Evolutionary conservation across 257 asterid genomes (phyloP).

Genomic region (Solanum medicagineum): DNA sequence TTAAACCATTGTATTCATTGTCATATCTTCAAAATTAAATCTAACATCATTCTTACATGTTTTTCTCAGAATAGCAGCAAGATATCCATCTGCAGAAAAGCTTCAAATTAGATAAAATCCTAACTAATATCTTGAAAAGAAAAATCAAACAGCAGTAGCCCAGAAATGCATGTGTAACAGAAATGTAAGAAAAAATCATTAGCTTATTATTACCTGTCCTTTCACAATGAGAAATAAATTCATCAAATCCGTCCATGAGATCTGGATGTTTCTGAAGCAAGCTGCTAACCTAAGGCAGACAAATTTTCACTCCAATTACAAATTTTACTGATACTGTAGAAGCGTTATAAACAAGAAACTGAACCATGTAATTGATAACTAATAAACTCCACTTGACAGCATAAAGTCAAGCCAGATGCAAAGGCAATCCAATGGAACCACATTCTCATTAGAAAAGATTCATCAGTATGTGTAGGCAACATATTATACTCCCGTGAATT

Average conservation of each 20-base stretch:
- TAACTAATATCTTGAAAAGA: background rate
- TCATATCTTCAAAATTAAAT: background rate
- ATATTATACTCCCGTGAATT: background rate
- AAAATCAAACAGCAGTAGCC: conserved; percentile 3
- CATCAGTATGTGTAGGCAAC: background rate
- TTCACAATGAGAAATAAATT: conserved; percentile 34
- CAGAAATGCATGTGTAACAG: background rate
- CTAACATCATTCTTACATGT: background rate
- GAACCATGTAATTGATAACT: background rate
- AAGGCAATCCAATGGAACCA: background rate
- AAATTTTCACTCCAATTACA: conserved; percentile 13
- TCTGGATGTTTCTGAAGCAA: conserved; percentile 44
- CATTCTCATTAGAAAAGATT: background rate
- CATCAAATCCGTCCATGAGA: conserved; percentile 51
- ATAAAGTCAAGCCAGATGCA: background rate
- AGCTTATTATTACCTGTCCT: conserved; percentile 39
- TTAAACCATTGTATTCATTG: background rate
- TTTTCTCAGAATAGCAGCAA: conserved; percentile 3
- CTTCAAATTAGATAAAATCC: background rate
- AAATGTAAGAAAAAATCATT: conserved; percentile 1
- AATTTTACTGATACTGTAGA: background rate
- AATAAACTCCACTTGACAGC: background rate
- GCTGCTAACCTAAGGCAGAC: conserved; percentile 35
- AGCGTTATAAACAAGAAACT: conserved; percentile 4
- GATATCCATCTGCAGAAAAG: conserved; percentile 5